Evolutionary conservation across 192 early-diverging fungal genomes (phyloP), one percentile per base, ranked within the genome.

Genomic region (Podila clonocystis): DNA sequence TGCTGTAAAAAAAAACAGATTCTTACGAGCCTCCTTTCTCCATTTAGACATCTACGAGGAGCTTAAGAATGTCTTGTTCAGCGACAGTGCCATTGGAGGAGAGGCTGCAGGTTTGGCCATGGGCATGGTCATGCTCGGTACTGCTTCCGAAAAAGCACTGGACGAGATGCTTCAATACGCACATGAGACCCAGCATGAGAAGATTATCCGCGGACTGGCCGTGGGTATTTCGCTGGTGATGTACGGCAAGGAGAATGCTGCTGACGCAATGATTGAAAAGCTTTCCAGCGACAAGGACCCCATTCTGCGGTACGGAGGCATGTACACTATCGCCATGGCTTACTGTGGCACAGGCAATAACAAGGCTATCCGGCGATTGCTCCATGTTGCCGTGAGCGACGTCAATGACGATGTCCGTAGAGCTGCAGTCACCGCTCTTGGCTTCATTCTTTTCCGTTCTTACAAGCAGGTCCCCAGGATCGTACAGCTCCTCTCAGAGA

Each of bases 381-480:
- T 99, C 45, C 98, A 99, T 82, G 92, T 99, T 55, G 97, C 98
- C 59, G 98, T 99, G 6, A 94, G 92, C 59, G 98, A 99, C 77
- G 98, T 99, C 52, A 98, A 97, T 77, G 98, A 99, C 70, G 98
- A 99, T 82, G 97, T 99, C n/a, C 92, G 98, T 30, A 91, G 98
- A n/a, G 97, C 98, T 3, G 96, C 98, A 13, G 98, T 99, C 48
- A 98, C 95, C 7, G 92, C 95, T 1, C 91, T 99, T 33, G 98
- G 98, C 8, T 99, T 99, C 75, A 88, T 99, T 22, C 86, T 99
- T 12, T 92, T 96, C 85, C 90, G 94, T 52, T 93, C 91, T n/a
- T 94, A 96, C 31, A 91, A 93, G 73, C 97, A 99, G 70, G 97
- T 99, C 28, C 98, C 98, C n/a, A 90, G 97, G 31, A 92, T 99